These are phyloP conservation scores for Tolypocladium cylindrosporum DNA, from an alignment of 2,329 filamentous ascomycete species.

Conservation along the genomic window DNA sequence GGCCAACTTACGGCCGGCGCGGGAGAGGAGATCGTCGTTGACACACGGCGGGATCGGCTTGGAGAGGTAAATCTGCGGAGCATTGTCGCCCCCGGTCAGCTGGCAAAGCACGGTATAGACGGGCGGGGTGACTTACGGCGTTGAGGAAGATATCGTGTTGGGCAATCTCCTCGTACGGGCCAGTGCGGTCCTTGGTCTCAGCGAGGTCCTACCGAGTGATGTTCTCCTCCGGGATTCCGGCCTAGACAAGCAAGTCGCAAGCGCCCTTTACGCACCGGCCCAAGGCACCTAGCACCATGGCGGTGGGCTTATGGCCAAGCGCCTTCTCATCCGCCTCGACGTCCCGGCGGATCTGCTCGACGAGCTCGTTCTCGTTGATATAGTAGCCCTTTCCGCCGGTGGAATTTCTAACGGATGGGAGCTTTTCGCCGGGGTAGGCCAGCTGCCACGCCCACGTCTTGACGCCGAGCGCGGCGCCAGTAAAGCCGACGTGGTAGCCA, in stretches of 20 bases:
- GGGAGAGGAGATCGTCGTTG: constrained; percentile 54
- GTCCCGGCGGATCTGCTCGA: constrained; percentile 15
- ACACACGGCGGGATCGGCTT: constrained; percentile 57
- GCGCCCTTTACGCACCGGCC: constrained; percentile 79
- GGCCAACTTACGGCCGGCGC: constrained; percentile 58
- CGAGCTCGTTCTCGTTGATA: constrained; percentile 57
- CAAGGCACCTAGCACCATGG: constrained; percentile 78
- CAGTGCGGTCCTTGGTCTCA: constrained; percentile 58
- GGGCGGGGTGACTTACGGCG: constrained; percentile 18
- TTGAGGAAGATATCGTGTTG: constrained; percentile 73
- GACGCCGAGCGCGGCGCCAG: constrained; percentile 62
- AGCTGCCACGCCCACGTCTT: constrained; percentile 81
- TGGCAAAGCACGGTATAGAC: neutral
- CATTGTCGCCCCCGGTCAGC: neutral
- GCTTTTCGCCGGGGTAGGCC: constrained; percentile 54
- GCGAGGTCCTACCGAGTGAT: constrained; percentile 61
- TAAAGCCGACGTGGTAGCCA: constrained; percentile 67
- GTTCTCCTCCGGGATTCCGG: constrained; percentile 38
- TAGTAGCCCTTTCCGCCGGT: constrained; percentile 49
- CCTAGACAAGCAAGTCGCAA: constrained; percentile 66
- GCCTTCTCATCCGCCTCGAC: constrained; percentile 62
- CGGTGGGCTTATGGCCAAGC: constrained; percentile 58
- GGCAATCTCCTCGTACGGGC: constrained; percentile 70
- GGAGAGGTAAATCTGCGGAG: constrained; percentile 6
- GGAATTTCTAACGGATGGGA: constrained; percentile 35